Evolutionary conservation across 2,329 filamentous ascomycete species (phyloP), one percentile per base, ranked within the genome.

Genomic region (Chrysoporthe puriensis): DNA sequence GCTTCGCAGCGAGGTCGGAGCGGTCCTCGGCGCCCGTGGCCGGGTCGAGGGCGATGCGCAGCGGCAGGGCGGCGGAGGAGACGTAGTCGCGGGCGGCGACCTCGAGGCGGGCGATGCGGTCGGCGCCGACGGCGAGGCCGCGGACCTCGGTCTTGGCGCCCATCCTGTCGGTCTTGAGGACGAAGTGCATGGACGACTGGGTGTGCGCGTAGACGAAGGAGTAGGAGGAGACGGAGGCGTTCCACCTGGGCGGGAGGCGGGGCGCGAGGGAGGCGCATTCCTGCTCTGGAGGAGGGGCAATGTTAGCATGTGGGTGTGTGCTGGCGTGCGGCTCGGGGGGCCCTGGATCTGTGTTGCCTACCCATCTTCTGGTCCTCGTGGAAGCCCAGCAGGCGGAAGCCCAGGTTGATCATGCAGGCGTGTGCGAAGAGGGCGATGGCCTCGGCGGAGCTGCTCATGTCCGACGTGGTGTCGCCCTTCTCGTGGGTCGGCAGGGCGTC

Each of bases 151-250:
- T 90, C 76, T 95, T 97, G 73, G 85, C 85, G 56, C 94, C 94
- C 73, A 97, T 85, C 64, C 93, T 88, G 77, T 91, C 93, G 70
- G 97, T 81, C 76, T 94, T 95, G 72, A 97, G 78, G 40, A 97
- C 84, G 76, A 91, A 97, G 68, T 90, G 87, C 86, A 94, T 92
- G 18, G 93, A 90, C 0, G 93, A 97, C 76, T 97, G 92, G 34
- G 87, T 84, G 78, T 97, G 94, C 3, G 89, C 88, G 81, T 98
- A 98, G 71, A 94, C 88, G 79, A 98, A 97, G 66, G 90, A 88
- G 76, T 93, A 91, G 16, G 89, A 88, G 70, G 87, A 87, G 67
- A 86, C 85, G 26, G 87, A 86, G 14, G 88, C 82, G 78, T 97
- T 97, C 96, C 96, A 98, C 79, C 89, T 86, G 18, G 85, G 68